Evolutionary conservation across 805 yeast species (phyloP).

Genomic region (Scheffersomyces ergatensis): DNA sequence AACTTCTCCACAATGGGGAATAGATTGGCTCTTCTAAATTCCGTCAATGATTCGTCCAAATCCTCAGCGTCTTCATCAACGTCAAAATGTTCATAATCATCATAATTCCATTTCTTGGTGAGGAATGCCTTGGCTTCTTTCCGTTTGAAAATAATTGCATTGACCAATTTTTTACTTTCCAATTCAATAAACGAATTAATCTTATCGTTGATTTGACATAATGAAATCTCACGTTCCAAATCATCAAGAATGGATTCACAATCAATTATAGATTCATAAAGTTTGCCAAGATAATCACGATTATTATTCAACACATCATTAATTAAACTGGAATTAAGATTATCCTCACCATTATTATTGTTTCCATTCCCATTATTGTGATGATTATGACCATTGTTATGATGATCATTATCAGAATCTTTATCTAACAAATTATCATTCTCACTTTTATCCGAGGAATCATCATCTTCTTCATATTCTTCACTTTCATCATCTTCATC

Average conservation of each 20-base stretch:
- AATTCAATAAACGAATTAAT: constrained; percentile 27
- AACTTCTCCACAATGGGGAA: constrained; percentile 92
- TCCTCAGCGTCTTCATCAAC: constrained; percentile 35
- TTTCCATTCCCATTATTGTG: constrained; percentile 5
- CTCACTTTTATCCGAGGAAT: constrained; percentile 9
- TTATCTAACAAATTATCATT: constrained; percentile 6
- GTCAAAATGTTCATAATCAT: constrained; percentile 37
- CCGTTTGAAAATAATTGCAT: constrained; percentile 32
- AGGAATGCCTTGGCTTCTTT: constrained; percentile 28
- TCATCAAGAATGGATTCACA: constrained; percentile 33
- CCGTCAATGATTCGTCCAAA: constrained; percentile 40
- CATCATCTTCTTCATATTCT: constrained; percentile 23
- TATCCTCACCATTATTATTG: no score
- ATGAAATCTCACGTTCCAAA: constrained; percentile 31
- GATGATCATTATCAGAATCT: no score
- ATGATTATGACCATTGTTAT: no score
- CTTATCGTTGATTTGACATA: constrained; percentile 29
- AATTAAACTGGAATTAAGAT: constrained; percentile 1
- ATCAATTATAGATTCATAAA: constrained; percentile 32
- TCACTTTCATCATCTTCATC: constrained; percentile 24
- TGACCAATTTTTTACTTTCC: constrained; percentile 30
- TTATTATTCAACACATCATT: constrained; percentile 5
- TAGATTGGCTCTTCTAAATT: constrained; percentile 57
- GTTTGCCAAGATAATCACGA: constrained; percentile 16
- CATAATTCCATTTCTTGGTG: constrained; percentile 37